These are phyloP conservation scores for Microsporum ferrugineum DNA, from an alignment of 2,329 filamentous ascomycete species.

Conservation along the genomic window DNA sequence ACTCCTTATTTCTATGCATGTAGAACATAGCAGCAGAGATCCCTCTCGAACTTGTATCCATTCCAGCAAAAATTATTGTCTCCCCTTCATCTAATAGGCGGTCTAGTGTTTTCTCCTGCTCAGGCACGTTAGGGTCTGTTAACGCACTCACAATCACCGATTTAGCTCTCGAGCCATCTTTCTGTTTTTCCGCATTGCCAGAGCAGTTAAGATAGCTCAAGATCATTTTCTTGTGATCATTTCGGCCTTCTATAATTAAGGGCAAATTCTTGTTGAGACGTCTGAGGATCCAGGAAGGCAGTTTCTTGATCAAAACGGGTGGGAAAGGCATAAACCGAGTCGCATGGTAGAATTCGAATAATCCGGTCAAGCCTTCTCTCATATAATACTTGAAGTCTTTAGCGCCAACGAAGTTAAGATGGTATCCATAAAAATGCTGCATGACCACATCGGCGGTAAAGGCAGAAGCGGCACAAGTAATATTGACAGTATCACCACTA, in stretches of 20 bases:
- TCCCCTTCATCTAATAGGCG: constrained; percentile 20
- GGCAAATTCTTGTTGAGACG: no score
- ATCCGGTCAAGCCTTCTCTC: not conserved
- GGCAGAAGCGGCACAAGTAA: not conserved
- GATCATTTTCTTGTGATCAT: not conserved
- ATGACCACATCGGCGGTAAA: not conserved
- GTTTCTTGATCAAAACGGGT: no score
- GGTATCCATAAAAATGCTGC: not conserved
- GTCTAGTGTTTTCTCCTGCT: constrained; percentile 14
- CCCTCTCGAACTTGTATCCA: constrained; percentile 19
- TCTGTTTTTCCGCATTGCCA: no score
- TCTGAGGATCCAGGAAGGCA: no score
- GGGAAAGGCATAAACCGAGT: not conserved
- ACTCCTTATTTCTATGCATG: constrained; percentile 16
- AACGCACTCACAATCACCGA: not conserved
- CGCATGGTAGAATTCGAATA: not conserved
- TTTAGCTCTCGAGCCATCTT: no score
- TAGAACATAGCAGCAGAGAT: constrained; percentile 21
- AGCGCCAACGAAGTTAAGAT: not conserved
- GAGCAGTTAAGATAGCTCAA: constrained; percentile 12
- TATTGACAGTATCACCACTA: not conserved
- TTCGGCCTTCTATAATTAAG: no score
- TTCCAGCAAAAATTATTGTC: constrained; percentile 19
- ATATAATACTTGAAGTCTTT: not conserved
- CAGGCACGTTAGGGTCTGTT: not conserved